These are phyloP conservation scores for Fusarium devonianum DNA, from an alignment of 2,329 filamentous ascomycete species.

Conservation along the genomic window DNA sequence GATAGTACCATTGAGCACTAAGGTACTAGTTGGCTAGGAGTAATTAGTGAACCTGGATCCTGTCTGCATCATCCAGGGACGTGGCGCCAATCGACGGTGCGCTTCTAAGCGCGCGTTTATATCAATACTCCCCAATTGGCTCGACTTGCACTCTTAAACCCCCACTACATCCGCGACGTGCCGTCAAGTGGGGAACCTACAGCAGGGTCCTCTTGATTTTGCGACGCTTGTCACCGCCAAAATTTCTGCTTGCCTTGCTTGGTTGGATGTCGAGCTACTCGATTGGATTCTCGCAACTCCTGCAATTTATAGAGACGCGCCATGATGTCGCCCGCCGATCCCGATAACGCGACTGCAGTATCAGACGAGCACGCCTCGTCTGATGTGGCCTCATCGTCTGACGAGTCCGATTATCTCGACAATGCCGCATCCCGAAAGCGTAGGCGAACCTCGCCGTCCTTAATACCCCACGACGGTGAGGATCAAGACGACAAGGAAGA, in stretches of 20 bases:
- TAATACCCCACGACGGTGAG: slow-evolving; percentile 34
- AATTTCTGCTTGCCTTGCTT: slow-evolving; percentile 27
- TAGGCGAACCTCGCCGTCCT: slow-evolving; percentile 48
- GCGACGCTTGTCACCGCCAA: slow-evolving; percentile 40
- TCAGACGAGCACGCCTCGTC: slow-evolving; percentile 29
- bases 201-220: slow-evolving; percentile 32
- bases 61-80: no score
- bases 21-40: no score
- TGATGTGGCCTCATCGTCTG: slow-evolving; percentile 38
- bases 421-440: slow-evolving; percentile 55
- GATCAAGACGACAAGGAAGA: slow-evolving; percentile 43
- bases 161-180: slow-evolving; percentile 19
- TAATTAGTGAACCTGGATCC: no score
- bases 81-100: slow-evolving; percentile 1
- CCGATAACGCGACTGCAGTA: slow-evolving; percentile 21
- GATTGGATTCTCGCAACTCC: slow-evolving; percentile 27
- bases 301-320: slow-evolving; percentile 36
- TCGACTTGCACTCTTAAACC: slow-evolving; percentile 20
- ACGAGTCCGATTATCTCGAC: slow-evolving; percentile 60
- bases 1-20: no score
- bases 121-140: not conserved
- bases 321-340: slow-evolving; percentile 34
- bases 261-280: slow-evolving; percentile 21
- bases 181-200: slow-evolving; percentile 4
- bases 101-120: slow-evolving; percentile 44